Percentiles rank a stretch among this genome's conserved stretches.
phyloP scores from a whole-genome alignment of 805 yeast genomes.

The Candida glaebosa region DNA sequence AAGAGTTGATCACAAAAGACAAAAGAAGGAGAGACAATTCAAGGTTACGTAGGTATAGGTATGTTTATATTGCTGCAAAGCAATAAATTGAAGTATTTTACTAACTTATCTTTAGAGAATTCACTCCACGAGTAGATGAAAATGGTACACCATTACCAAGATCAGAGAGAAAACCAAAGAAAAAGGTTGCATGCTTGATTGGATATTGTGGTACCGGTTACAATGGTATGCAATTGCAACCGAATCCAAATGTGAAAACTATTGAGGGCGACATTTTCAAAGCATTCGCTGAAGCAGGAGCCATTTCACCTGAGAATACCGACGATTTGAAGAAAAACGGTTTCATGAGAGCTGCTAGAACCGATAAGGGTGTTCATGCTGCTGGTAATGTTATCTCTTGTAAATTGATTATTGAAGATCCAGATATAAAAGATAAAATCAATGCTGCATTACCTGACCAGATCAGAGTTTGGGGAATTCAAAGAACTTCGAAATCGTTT shows the following conservation, averaged over 20 bases:
- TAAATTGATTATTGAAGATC: constrained; percentile 82
- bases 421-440: constrained; percentile 66
- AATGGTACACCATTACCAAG: constrained; percentile 58
- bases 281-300: constrained; percentile 84
- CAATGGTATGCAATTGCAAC: constrained; percentile 85
- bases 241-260: constrained; percentile 80
- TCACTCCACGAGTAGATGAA: constrained; percentile 50
- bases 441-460: constrained; percentile 77
- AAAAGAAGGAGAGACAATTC: constrained; percentile 24
- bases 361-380: constrained; percentile 97
- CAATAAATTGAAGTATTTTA: constrained; percentile 2
- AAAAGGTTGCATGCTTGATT: constrained; percentile 83
- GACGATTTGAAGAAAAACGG: constrained; percentile 85
- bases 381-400: constrained; percentile 89
- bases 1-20: constrained; percentile 15
- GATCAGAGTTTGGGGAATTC: constrained; percentile 90
- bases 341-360: constrained; percentile 82
- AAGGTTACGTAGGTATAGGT: constrained; percentile 56
- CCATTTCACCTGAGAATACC: constrained; percentile 80
- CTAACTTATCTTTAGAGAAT: constrained; percentile 21
- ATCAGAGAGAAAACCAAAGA: constrained; percentile 72
- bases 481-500: constrained; percentile 83
- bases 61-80: neutral
- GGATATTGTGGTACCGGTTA: constrained; percentile 97
- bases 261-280: constrained; percentile 86